These are phyloP conservation scores for Trematosphaeria pertusa DNA, from an alignment of 2,329 filamentous ascomycete species.

Conservation along the genomic window DNA sequence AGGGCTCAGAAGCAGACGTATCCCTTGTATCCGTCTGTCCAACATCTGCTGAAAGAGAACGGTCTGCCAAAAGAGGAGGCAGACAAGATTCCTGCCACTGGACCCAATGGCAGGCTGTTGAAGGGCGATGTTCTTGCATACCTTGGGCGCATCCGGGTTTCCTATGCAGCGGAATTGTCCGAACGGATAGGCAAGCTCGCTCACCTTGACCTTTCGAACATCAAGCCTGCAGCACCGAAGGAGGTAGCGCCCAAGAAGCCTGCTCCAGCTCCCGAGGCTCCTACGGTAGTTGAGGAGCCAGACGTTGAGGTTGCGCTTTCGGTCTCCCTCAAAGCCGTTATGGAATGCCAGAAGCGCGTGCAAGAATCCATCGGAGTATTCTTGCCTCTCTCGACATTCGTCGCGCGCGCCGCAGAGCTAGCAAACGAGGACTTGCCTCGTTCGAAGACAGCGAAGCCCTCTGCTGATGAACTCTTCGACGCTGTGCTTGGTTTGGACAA, in stretches of 20 bases:
- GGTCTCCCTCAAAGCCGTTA: slow-evolving; percentile 78
- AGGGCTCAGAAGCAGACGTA: slow-evolving; percentile 71
- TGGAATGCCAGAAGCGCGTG: slow-evolving; percentile 82
- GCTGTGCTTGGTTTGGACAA: slow-evolving; percentile 77
- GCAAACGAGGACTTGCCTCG: slow-evolving; percentile 87
- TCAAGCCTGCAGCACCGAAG: slow-evolving; percentile 72
- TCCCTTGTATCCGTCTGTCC: slow-evolving; percentile 82
- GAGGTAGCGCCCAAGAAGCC: slow-evolving; percentile 55
- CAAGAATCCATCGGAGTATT: slow-evolving; percentile 78
- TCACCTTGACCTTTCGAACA: slow-evolving; percentile 93
- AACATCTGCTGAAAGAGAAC: slow-evolving; percentile 79
- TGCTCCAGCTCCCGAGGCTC: slow-evolving; percentile 44
- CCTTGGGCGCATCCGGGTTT: slow-evolving; percentile 76
- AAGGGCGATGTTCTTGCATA: slow-evolving; percentile 96
- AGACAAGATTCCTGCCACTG: slow-evolving; percentile 83
- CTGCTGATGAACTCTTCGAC: slow-evolving; percentile 85
- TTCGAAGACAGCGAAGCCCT: slow-evolving; percentile 68
- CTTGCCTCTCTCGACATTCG: slow-evolving; percentile 84
- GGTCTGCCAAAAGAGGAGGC: slow-evolving; percentile 77
- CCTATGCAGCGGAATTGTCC: slow-evolving; percentile 75
- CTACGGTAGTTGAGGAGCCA: slow-evolving; percentile 54
- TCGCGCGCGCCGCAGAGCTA: slow-evolving; percentile 81
- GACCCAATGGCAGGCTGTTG: slow-evolving; percentile 84
- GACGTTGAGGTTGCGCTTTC: slow-evolving; percentile 71
- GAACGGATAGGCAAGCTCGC: slow-evolving; percentile 75